Conservation (phyloP, 2,329 filamentous ascomycete genomes). For the Emericellopsis cladophorae region DNA sequence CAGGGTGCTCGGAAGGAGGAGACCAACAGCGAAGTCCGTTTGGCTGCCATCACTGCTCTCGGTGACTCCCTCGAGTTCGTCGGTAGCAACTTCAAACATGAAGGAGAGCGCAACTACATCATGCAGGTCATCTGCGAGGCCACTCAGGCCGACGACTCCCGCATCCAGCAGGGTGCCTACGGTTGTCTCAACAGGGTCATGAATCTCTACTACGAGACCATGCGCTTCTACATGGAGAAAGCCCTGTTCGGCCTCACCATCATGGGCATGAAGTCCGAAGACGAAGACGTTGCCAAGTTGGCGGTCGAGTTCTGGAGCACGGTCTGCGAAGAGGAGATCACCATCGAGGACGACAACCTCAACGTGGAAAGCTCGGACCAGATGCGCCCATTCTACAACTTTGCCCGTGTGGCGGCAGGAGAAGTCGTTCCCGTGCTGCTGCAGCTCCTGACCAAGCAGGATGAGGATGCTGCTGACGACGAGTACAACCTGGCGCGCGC, state of each 20-base stretch:
- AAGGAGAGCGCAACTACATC: constrained; percentile 98
- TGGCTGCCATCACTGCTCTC: constrained; percentile 85
- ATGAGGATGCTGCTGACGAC: constrained; percentile 91
- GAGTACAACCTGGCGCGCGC: constrained; percentile 96
- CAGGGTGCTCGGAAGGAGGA: constrained; percentile 97
- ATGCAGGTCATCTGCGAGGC: constrained; percentile 99
- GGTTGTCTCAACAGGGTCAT: constrained; percentile 98
- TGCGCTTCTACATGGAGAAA: constrained; percentile 99
- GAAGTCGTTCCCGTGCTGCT: constrained; percentile 92
- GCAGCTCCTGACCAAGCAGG: constrained; percentile 84
- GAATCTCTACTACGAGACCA: constrained; percentile 97
- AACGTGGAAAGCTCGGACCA: constrained; percentile 64
- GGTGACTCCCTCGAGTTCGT: constrained; percentile 97
- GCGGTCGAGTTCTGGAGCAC: constrained; percentile 99
- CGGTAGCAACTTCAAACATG: constrained; percentile 95
- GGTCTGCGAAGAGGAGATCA: constrained; percentile 97
- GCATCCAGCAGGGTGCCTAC: constrained; percentile 92
- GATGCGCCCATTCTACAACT: constrained; percentile 89
- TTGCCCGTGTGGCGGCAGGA: constrained; percentile 79
- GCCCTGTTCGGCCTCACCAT: constrained; percentile 95
- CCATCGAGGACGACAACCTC: constrained; percentile 93
- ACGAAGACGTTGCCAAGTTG: constrained; percentile 95
- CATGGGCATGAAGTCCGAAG: constrained; percentile 94
- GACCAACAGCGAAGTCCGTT: constrained; percentile 76
- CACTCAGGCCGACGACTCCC: constrained; percentile 80